Evolutionary conservation across 768 basidiomycete genomes (phyloP).

Genomic region (Mycena chlorophos): DNA sequence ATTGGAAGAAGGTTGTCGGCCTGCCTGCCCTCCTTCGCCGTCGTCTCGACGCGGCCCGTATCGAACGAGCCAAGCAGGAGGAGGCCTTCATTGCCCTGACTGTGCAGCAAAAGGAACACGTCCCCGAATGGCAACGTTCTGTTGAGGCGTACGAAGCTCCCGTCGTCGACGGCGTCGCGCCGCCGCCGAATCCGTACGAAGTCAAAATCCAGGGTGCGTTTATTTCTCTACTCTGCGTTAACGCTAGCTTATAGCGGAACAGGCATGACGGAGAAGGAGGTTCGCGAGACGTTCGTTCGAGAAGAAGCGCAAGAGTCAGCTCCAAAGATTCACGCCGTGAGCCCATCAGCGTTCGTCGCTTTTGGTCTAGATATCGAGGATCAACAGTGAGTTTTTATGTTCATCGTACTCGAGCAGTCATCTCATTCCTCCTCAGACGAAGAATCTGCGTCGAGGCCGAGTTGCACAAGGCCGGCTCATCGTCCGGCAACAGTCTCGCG

Average conservation of each 20-base stretch:
- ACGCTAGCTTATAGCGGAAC: background rate
- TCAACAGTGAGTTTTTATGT: background rate
- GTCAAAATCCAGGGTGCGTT: background rate
- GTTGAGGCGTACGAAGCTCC: background rate
- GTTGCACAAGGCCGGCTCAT: too few relatives aligned
- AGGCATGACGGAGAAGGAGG: background rate
- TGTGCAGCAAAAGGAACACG: background rate
- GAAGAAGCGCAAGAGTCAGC: background rate
- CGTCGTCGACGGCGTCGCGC: background rate
- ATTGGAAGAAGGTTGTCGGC: conserved; percentile 26
- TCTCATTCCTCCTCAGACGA: background rate
- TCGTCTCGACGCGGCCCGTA: background rate
- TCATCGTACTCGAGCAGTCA: background rate
- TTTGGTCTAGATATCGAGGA: background rate
- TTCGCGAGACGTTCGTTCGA: background rate
- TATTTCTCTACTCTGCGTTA: conserved; percentile 6
- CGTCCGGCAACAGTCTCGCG: too few relatives aligned
- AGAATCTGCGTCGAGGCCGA: background rate
- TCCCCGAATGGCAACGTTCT: background rate
- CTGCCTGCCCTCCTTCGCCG: conserved; percentile 16
- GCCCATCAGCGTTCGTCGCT: background rate
- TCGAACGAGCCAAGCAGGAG: background rate
- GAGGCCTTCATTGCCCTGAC: background rate
- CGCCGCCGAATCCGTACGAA: background rate
- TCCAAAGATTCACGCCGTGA: background rate